Evolutionary conservation across 164 flowering plant genomes (phyloP).

Genomic region (Nymphaea colorata): DNA sequence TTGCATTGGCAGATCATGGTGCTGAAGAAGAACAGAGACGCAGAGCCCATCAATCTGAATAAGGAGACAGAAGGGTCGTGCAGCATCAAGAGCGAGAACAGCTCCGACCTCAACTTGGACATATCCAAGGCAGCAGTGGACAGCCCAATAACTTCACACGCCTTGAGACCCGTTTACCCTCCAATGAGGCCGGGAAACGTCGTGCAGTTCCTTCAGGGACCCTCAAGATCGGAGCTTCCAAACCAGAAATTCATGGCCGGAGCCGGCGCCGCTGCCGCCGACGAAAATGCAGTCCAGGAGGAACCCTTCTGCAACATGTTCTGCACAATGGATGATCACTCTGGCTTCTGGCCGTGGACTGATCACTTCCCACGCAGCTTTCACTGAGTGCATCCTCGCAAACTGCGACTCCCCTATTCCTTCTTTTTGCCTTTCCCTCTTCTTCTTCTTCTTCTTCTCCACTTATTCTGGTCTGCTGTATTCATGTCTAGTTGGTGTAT

Average conservation of each 20-base stretch:
- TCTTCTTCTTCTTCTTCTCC: not conserved
- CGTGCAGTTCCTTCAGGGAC: slow-evolving; percentile 46
- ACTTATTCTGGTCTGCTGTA: not conserved
- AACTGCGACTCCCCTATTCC: too few relatives aligned
- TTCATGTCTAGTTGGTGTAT: not conserved
- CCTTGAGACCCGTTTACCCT: slow-evolving; percentile 25
- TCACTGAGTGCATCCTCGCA: not conserved
- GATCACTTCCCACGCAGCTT: slow-evolving; percentile 30
- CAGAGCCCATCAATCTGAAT: slow-evolving; percentile 82
- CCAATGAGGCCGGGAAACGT: slow-evolving; percentile 26
- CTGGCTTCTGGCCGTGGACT: slow-evolving; percentile 94
- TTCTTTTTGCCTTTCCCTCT: not conserved
- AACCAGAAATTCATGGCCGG: slow-evolving; percentile 15
- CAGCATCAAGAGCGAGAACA: slow-evolving; percentile 89
- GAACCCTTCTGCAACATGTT: slow-evolving; percentile 81
- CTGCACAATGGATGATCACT: slow-evolving; percentile 68
- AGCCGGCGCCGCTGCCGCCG: not conserved
- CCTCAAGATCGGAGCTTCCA: slow-evolving; percentile 30
- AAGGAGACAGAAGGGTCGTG: slow-evolving; percentile 92
- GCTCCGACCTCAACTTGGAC: slow-evolving; percentile 70
- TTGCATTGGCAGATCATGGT: slow-evolving; percentile 51
- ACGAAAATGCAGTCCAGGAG: slow-evolving; percentile 41
- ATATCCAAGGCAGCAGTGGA: slow-evolving; percentile 62
- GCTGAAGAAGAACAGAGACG: slow-evolving; percentile 59
- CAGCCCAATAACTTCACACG: slow-evolving; percentile 37